Percentiles rank a stretch among this genome's conserved stretches.
Evolutionary conservation across 73 alveolate species (phyloP).

Genomic region (Paramecium sexaurelia): DNA sequence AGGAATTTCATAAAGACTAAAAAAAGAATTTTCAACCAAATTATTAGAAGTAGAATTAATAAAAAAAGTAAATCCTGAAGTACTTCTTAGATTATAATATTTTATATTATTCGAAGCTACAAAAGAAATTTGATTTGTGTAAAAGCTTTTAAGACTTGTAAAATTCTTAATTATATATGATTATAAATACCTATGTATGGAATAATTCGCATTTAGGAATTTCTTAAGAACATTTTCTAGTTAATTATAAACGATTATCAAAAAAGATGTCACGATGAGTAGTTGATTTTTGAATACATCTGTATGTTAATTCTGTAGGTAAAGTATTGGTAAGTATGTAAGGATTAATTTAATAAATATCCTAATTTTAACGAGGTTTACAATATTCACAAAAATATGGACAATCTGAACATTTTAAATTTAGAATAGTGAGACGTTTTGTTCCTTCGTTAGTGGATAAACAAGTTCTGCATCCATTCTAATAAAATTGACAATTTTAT

Average conservation of each 20-base stretch:
- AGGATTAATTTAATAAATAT: background rate
- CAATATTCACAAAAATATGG: background rate
- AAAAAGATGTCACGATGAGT: background rate
- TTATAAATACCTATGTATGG: background rate
- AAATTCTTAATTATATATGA: background rate
- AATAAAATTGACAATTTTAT: background rate
- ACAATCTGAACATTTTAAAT: background rate
- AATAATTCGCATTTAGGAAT: background rate
- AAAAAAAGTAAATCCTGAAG: background rate
- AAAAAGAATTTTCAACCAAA: background rate
- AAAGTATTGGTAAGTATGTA: background rate
- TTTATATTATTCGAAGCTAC: background rate
- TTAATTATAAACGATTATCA: background rate
- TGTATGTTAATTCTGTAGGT: background rate
- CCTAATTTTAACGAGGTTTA: background rate
- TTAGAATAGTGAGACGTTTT: background rate
- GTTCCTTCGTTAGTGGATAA: background rate
- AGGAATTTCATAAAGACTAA: background rate
- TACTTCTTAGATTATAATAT: background rate
- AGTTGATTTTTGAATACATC: background rate
- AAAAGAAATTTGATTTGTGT: background rate
- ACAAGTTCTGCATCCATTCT: background rate
- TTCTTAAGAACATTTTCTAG: background rate
- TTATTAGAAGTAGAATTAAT: background rate
- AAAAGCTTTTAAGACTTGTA: background rate